Conservation (phyloP, 768 basidiomycete genomes). For the Suillus ampliporus region DNA sequence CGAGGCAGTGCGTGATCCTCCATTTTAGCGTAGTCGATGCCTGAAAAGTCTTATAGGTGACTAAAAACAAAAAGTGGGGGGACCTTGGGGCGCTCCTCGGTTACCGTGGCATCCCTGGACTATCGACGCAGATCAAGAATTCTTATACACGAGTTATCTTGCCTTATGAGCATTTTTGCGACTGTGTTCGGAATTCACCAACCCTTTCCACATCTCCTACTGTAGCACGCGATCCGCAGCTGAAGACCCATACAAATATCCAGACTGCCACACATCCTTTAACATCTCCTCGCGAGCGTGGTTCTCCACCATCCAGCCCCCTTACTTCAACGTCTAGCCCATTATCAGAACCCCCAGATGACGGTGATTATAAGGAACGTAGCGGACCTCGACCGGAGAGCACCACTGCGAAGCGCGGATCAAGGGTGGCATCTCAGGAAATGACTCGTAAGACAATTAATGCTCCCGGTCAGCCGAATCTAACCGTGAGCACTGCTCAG, state of each 20-base stretch:
- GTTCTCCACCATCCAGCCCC: conserved; percentile 74
- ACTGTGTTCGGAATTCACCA: conserved; percentile 73
- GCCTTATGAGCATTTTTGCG: conserved; percentile 93
- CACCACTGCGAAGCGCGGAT: conserved; percentile 55
- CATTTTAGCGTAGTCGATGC: conserved; percentile 24
- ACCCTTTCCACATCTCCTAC: conserved; percentile 42
- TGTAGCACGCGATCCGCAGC: conserved; percentile 52
- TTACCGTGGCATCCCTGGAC: conserved; percentile 80
- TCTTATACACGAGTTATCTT: conserved; percentile 91
- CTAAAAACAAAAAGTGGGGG: conserved; percentile 84
- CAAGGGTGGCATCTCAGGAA: conserved; percentile 58
- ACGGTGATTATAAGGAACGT: conserved; percentile 64
- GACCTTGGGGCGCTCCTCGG: conserved; percentile 84
- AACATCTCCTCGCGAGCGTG: conserved; percentile 48
- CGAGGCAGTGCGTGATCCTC: conserved; percentile 66
- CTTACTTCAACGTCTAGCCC: conserved; percentile 79
- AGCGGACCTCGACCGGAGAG: conserved; percentile 48
- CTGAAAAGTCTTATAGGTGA: conserved; percentile 62
- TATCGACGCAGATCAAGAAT: conserved; percentile 87
- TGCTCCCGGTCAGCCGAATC: neutral
- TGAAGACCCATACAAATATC: conserved; percentile 61
- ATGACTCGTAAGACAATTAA: conserved; percentile 39
- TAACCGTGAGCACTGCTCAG: conserved; percentile 26
- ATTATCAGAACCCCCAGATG: conserved; percentile 82
- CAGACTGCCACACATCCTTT: conserved; percentile 46